Percentiles rank a stretch among this genome's conserved stretches.
Evolutionary conservation across 2,329 filamentous ascomycete species (phyloP).

Genomic region (Aspergillus costaricaensis): DNA sequence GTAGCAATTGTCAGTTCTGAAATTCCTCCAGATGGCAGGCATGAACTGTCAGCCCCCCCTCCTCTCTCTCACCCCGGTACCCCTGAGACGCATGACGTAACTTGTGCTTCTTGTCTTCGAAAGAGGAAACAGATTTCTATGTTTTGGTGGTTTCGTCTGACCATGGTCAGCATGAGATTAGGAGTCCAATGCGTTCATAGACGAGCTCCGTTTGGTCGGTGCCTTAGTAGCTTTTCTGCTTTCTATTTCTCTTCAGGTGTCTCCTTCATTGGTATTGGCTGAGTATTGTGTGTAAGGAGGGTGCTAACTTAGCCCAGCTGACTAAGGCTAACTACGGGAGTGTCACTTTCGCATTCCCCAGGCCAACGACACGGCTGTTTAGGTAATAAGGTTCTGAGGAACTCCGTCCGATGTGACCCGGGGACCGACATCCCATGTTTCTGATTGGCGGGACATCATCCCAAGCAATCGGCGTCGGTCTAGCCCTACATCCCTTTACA

Average conservation of each 20-base stretch:
- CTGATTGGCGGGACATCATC: slow-evolving; percentile 14
- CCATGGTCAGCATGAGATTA: not conserved
- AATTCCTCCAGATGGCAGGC: not conserved
- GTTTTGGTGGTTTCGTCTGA: not conserved
- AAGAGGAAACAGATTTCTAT: not conserved
- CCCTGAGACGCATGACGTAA: slow-evolving; percentile 5
- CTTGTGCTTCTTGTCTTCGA: not conserved
- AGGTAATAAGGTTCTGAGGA: slow-evolving; percentile 17
- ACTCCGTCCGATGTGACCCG: slow-evolving; percentile 14
- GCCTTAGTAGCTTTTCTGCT: not conserved
- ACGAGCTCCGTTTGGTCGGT: not conserved
- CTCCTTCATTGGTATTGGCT: not conserved
- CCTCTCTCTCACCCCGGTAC: not conserved
- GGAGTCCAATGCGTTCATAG: not conserved
- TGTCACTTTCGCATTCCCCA: not conserved
- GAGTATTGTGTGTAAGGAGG: not conserved
- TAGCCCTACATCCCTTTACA: slow-evolving; percentile 3
- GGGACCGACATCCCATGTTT: not conserved
- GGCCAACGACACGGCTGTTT: slow-evolving; percentile 10
- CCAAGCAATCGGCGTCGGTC: slow-evolving; percentile 12
- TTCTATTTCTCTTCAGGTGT: not conserved
- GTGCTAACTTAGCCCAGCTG: slow-evolving; percentile 1
- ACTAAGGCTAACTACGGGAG: not conserved
- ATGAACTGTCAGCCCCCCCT: not conserved
- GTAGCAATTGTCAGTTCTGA: not conserved